These are phyloP conservation scores for Cystobasidium sp. DNA, from an alignment of 1,284 basidiomycete species.

Conservation along the genomic window DNA sequence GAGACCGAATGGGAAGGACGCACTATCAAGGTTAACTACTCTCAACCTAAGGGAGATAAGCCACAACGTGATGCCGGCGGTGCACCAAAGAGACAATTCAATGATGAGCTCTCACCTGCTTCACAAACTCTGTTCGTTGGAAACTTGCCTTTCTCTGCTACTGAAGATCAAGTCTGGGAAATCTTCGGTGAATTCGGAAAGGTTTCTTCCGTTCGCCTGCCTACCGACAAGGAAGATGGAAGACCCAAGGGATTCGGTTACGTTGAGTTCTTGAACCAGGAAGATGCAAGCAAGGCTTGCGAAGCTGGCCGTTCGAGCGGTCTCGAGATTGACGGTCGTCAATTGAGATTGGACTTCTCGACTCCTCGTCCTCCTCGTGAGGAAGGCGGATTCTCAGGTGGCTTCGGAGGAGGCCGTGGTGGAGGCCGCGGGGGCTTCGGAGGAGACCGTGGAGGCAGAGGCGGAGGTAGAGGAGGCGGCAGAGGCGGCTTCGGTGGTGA, in stretches of 20 bases:
- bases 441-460: constrained; percentile 61
- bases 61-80: constrained; percentile 68
- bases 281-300: constrained; percentile 79
- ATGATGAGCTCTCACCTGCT: constrained; percentile 64
- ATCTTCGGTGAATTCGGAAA: constrained; percentile 88
- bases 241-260: constrained; percentile 95
- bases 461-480: constrained; percentile 53
- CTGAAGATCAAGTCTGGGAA: constrained; percentile 88
- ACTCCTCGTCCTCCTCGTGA: constrained; percentile 68
- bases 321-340: constrained; percentile 79
- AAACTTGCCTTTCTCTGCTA: constrained; percentile 79
- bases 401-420: constrained; percentile 53
- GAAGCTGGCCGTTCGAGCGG: constrained; percentile 63
- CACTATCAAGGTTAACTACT: constrained; percentile 75
- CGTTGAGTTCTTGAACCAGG: constrained; percentile 85
- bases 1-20: constrained; percentile 90
- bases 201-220: constrained; percentile 74
- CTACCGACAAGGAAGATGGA: constrained; percentile 90
- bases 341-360: constrained; percentile 84
- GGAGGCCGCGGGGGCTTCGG: constrained; percentile 55
- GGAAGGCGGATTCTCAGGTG: constrained; percentile 60
- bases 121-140: constrained; percentile 85
- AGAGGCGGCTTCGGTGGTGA: constrained; percentile 54
- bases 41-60: constrained; percentile 67
- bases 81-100: constrained; percentile 57